phyloP scores from a whole-genome alignment of 306 rosid species.

The Amphicarpaea edgeworthii region DNA sequence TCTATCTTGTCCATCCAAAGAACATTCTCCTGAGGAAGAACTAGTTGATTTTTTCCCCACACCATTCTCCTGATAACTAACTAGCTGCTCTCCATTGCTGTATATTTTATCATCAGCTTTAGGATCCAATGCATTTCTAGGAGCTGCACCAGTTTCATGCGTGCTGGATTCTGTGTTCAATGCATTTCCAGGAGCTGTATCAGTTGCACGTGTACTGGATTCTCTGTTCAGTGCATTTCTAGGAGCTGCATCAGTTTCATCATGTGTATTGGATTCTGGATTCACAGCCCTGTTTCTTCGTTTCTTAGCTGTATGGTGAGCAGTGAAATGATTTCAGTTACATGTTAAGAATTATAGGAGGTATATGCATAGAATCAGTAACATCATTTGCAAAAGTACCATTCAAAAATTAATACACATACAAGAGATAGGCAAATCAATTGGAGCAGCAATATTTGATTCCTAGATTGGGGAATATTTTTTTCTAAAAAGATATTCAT shows the following conservation, averaged over 20 bases:
- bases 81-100: conserved; percentile 40
- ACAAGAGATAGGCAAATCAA: conserved; percentile 10
- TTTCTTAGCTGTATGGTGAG: conserved; percentile 68
- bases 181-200: conserved; percentile 37
- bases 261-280: conserved; percentile 45
- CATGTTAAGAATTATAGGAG: conserved; percentile 6
- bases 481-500: not conserved
- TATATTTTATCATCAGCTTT: conserved; percentile 51
- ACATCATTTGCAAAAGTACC: conserved; percentile 11
- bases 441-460: conserved; percentile 14
- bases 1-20: conserved; percentile 10
- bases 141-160: conserved; percentile 50
- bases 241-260: conserved; percentile 51
- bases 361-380: conserved; percentile 15
- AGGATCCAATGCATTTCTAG: conserved; percentile 37
- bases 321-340: conserved; percentile 38
- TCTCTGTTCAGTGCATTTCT: conserved; percentile 32
- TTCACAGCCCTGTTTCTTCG: conserved; percentile 45
- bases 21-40: conserved; percentile 39
- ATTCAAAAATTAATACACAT: not conserved
- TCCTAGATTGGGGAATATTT: not conserved
- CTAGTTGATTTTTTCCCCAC: not conserved
- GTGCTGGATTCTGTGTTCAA: conserved; percentile 45
- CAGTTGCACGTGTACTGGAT: conserved; percentile 48
- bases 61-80: conserved; percentile 38